Conservation (phyloP, 2,329 filamentous ascomycete species). For the Aurifilum marmelostoma region DNA sequence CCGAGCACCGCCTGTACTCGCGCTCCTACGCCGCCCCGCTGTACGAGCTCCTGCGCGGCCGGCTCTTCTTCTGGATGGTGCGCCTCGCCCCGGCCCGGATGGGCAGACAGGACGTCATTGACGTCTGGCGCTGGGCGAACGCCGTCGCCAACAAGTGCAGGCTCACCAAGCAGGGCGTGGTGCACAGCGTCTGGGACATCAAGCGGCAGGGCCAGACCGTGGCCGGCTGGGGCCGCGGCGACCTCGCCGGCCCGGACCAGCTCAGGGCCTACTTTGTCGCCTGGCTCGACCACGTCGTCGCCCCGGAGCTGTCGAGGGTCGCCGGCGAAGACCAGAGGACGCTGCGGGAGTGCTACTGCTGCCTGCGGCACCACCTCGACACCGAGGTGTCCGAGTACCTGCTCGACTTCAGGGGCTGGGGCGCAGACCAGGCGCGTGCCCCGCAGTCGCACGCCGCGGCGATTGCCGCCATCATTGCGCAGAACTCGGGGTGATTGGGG, state of each 20-base stretch:
- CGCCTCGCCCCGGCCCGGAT: background rate
- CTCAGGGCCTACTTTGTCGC: background rate
- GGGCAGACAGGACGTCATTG: background rate
- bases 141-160: background rate
- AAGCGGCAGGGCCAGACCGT: background rate
- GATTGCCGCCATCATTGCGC: background rate
- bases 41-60: background rate
- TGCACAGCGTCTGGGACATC: background rate
- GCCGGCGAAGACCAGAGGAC: accelerated
- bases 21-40: background rate
- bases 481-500: background rate
- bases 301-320: background rate
- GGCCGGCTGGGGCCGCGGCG: background rate
- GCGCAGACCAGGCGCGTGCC: background rate
- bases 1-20: constrained; percentile 5
- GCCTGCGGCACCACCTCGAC: background rate
- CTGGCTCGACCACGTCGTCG: constrained; percentile 2
- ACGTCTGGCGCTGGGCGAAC: background rate
- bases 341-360: background rate
- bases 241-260: background rate
- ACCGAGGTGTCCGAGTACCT: background rate
- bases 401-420: constrained; percentile 6
- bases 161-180: background rate
- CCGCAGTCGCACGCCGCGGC: background rate
- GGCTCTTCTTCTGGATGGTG: constrained; percentile 1